Conservation (phyloP, 108 stramenopile genomes). For the Nannochloropsis gaditana region DNA sequence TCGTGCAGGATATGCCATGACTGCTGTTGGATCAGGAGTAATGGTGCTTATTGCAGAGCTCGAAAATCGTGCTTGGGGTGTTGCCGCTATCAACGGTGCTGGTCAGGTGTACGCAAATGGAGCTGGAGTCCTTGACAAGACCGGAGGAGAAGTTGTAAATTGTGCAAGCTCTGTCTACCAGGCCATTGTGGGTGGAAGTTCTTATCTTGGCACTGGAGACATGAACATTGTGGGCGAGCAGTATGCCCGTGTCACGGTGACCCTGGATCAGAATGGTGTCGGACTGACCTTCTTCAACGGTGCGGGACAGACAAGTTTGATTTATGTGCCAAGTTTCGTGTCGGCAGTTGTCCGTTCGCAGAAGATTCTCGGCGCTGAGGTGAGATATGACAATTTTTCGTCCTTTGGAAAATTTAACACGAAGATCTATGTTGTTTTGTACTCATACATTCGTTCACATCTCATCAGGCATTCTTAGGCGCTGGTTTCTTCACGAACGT, state of each 20-base stretch:
- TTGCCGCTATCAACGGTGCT: neutral
- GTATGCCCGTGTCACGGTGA: neutral
- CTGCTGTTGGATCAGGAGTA: neutral
- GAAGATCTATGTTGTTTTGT: no score
- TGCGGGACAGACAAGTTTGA: neutral
- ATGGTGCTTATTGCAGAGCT: neutral
- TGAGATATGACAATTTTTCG: no score
- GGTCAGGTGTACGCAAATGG: neutral
- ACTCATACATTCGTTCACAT: neutral
- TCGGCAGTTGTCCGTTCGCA: neutral
- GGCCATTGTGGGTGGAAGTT: neutral
- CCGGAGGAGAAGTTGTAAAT: neutral
- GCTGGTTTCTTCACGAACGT: neutral
- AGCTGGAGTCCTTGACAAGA: neutral
- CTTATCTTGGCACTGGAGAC: neutral
- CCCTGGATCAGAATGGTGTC: conserved; percentile 5
- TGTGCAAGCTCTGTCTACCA: neutral
- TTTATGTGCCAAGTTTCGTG: neutral
- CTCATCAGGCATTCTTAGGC: neutral
- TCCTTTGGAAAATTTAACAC: no score
- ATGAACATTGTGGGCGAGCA: conserved; percentile 20
- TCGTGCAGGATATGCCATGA: neutral
- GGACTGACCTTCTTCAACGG: neutral
- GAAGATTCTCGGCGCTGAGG: neutral
- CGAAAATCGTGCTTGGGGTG: neutral